Evolutionary conservation across 2,329 filamentous ascomycete genomes (phyloP).

Genomic region (Sphaerostilbella broomeana): DNA sequence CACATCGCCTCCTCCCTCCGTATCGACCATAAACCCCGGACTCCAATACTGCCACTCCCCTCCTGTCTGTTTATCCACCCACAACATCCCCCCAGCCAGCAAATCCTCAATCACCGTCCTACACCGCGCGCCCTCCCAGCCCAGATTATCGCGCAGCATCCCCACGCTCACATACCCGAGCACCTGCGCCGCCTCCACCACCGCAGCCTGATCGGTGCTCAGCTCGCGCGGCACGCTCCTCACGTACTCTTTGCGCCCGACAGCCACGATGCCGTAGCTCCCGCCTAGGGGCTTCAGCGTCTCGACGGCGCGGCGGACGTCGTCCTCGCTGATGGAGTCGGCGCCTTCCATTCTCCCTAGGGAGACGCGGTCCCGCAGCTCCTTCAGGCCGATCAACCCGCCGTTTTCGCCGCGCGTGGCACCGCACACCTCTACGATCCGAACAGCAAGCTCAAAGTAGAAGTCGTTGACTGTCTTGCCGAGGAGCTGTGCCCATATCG

Average conservation of each 20-base stretch:
- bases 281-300: slow-evolving; percentile 82
- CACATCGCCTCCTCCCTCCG: slow-evolving; percentile 20
- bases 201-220: slow-evolving; percentile 87
- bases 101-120: slow-evolving; percentile 87
- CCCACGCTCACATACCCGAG: slow-evolving; percentile 84
- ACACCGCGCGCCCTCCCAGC: slow-evolving; percentile 79
- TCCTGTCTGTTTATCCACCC: slow-evolving; percentile 78
- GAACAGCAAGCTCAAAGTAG: slow-evolving; percentile 95
- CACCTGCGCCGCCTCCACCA: slow-evolving; percentile 84
- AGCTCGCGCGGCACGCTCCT: slow-evolving; percentile 91
- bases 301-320: slow-evolving; percentile 81
- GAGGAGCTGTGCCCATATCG: slow-evolving; percentile 87
- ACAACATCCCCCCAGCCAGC: slow-evolving; percentile 81
- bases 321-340: slow-evolving; percentile 80
- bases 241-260: slow-evolving; percentile 82
- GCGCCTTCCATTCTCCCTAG: slow-evolving; percentile 68
- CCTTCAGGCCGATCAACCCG: slow-evolving; percentile 76
- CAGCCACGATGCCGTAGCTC: slow-evolving; percentile 75
- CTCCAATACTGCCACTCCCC: slow-evolving; percentile 91
- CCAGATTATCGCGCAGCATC: slow-evolving; percentile 80
- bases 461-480: slow-evolving; percentile 94
- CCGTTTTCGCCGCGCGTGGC: slow-evolving; percentile 86
- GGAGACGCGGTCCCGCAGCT: slow-evolving; percentile 70
- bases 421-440: slow-evolving; percentile 87
- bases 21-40: slow-evolving; percentile 61